Evolutionary conservation across 2,329 filamentous ascomycete genomes (phyloP), one percentile per base, ranked within the genome.

Genomic region (Graphilbum ipis-grandicollis): DNA sequence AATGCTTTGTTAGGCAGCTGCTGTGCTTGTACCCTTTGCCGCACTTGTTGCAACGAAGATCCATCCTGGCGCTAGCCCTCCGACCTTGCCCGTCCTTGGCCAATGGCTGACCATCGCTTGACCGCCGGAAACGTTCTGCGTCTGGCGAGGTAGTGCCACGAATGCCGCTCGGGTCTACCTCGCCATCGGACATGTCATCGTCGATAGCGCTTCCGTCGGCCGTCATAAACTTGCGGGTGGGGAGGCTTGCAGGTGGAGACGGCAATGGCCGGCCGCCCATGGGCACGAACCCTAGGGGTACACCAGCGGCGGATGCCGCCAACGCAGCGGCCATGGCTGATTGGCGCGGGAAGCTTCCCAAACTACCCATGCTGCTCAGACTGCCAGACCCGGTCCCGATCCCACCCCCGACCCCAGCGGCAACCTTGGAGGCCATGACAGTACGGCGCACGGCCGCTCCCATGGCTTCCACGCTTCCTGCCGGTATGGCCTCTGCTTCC

Each of bases 21-120:
- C 86, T 93, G 71, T 98, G 90, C 76, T 98, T 98, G 75, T 98
- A 98, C 63, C 85, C 85, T 71, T 98, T 98, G 60, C 88, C 88
- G 67, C 90, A 98, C 62, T 86, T 88, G 56, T 93, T 84, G 66
- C 90, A 98, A 60, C 81, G 84, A 55, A 98, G 74, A 58, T 96
- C 88, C 52, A 77, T 75, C 52, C 76, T 73, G 62, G 74, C 80
- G 58, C 73, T 71, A 58, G 73, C 71, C 62, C 84, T 86, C 64
- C 71, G 68, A 50, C 88, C 26, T 13, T 28, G 26, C 8, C 26
- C 26, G 14, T 79, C 77, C 59, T 90, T 92, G 50, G 68, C 64
- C 44, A 88, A 66, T 48, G 80, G 75, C 47, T 88, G 82, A 43
- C 85, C 86, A 55, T 96, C 88, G 56, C 86, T 94, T 42, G 85